Percentiles rank a stretch among this genome's conserved stretches.
phyloP scores from a whole-genome alignment of 2,329 filamentous ascomycete species.

The Aspergillus arachidicola region DNA sequence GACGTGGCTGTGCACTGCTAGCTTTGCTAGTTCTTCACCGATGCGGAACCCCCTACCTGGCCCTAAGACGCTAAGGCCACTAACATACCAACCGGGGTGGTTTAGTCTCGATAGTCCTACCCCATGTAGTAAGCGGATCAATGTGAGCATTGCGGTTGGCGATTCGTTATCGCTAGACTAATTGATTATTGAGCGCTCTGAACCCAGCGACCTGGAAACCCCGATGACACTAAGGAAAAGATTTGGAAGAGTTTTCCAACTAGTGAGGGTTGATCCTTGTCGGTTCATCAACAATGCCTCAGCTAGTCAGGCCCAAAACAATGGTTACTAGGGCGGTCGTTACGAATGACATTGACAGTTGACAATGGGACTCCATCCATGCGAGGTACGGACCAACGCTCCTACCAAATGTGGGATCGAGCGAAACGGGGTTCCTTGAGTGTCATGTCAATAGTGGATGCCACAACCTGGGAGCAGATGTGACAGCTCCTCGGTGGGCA shows the following conservation, averaged over 20 bases:
- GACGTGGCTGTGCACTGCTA: constrained; percentile 19
- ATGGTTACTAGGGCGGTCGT: constrained; percentile 1
- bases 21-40: not conserved
- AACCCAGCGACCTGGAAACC: constrained; percentile 16
- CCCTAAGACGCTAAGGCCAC: constrained; percentile 1
- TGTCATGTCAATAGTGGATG: constrained; percentile 5
- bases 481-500: constrained; percentile 13
- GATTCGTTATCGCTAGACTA: not conserved
- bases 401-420: not conserved
- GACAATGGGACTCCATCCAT: not conserved
- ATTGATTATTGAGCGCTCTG: not conserved
- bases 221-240: constrained; percentile 11
- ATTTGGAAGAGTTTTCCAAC: constrained; percentile 17
- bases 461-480: constrained; percentile 1
- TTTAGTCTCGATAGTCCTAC: not conserved
- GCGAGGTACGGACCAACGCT: not conserved
- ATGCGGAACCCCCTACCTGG: not conserved
- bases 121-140: constrained; percentile 1
- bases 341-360: constrained; percentile 4
- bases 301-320: constrained; percentile 5
- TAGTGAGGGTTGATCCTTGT: constrained; percentile 13
- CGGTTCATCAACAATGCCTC: not conserved
- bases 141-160: not conserved
- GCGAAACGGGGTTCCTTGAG: not conserved
- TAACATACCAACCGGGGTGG: not conserved